A percentile compares a stretch with the other conserved stretches of the same genome.
Evolutionary conservation across 768 basidiomycete genomes (phyloP).

Genomic region (Vararia minispora): DNA sequence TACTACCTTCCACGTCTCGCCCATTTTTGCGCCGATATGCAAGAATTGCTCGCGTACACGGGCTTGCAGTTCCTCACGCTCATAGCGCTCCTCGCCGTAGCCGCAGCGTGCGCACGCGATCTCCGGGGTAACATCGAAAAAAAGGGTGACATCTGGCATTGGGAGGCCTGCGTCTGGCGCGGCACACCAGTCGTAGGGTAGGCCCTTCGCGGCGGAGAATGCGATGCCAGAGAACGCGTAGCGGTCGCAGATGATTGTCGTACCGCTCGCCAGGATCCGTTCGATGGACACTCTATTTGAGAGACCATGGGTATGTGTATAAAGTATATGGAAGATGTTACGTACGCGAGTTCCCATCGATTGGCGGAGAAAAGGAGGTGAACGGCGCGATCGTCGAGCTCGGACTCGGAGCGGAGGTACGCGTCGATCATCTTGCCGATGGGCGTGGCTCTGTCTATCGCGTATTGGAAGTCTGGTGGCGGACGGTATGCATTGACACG

Average conservation of each 20-base stretch:
- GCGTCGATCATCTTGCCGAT: slow-evolving; percentile 91
- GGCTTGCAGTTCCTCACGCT: slow-evolving; percentile 65
- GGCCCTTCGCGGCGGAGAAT: slow-evolving; percentile 62
- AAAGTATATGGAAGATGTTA: slow-evolving; percentile 6
- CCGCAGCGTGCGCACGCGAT: slow-evolving; percentile 59
- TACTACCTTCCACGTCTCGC: slow-evolving; percentile 38
- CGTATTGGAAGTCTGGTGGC: background rate
- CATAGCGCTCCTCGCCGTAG: slow-evolving; percentile 83
- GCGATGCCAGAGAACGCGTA: slow-evolving; percentile 97
- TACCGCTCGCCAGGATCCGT: slow-evolving; percentile 45
- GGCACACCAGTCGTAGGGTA: slow-evolving; percentile 77
- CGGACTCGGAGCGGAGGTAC: slow-evolving; percentile 74
- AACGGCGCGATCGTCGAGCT: slow-evolving; percentile 85
- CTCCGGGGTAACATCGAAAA: slow-evolving; percentile 73
- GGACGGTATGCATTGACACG: slow-evolving; percentile 4
- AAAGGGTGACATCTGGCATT: slow-evolving; percentile 78
- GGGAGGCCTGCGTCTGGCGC: slow-evolving; percentile 83
- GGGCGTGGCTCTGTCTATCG: slow-evolving; percentile 75
- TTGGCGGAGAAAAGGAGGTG: slow-evolving; percentile 96
- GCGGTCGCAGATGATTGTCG: slow-evolving; percentile 77
- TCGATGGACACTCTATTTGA: slow-evolving; percentile 47
- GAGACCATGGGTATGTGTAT: background rate
- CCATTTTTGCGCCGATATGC: slow-evolving; percentile 43
- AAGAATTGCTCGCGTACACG: slow-evolving; percentile 52
- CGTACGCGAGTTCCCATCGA: slow-evolving; percentile 89